Evolutionary conservation across 2,329 filamentous ascomycete genomes (phyloP), one percentile per base, ranked within the genome.

Genomic region (Hypomyces rosellus): DNA sequence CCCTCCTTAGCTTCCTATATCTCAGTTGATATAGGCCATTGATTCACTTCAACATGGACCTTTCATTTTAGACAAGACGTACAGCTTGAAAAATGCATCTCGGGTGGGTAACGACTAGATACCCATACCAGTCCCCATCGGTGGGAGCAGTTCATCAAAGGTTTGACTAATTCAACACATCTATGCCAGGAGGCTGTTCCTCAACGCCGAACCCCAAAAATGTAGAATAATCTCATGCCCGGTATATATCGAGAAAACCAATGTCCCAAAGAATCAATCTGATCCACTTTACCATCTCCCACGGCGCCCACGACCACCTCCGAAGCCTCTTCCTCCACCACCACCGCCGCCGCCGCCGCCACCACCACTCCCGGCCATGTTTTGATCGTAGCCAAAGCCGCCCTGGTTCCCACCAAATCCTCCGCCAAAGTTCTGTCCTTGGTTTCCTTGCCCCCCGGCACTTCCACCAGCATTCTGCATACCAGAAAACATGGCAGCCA

Each of bases 401-500:
- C 72, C 76, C 57, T 79, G 76, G 48, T 73, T 74, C 18, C 73
- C 75, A 20, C 76, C 76, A 55, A 79, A 81, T 13, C 74, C 69
- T 14, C 71, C 73, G 1, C 73, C 74, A 59, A 78, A 80, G 53
- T 71, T 74, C 50, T 77, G 75, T 14, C 68, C 74, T 54, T 80
- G 77, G 7, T 70, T 72, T 7, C 72, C 77, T 45, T 77, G 75
- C 0, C 68, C 69, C 13, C 64, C 74, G 3, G 67, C 66, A n/a
- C 60, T 67, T 6, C 65, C 71, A 14, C 69, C 74, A 9, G 64
- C 63, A 46, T 70, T 72, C 58, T 80, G 77, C 75, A 81, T 81
- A 33, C 75, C 74, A 0, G 74, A 70, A 59, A 82, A 84, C 78
- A 85, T 83, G 61, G 75, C 72, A 13, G 73, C 73, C 70, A 82